Evolutionary conservation across 2,329 filamentous ascomycete genomes (phyloP), one percentile per base, ranked within the genome.

Genomic region (Aspergillus tubingensis): DNA sequence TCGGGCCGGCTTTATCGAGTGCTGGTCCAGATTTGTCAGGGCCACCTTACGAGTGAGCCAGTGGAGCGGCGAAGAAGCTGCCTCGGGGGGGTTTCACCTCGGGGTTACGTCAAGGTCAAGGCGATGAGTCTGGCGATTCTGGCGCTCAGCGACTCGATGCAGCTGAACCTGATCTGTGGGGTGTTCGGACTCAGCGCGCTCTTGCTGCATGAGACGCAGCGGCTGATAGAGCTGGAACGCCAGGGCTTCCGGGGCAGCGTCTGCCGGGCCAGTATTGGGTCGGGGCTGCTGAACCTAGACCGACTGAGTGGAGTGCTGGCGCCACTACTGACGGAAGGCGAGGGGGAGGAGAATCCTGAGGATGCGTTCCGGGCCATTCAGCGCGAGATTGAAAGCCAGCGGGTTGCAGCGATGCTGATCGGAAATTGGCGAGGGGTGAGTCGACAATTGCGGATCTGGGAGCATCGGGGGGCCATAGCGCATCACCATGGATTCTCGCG

Each of bases 101-200:
- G 64, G 8, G 61, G 62, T 10, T 67, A 68, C 8, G 64, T 63
- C 5, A 72, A 69, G 56, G 66, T 71, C 17, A 69, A 72, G 49
- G 70, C 75, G n/a, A 74, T 77, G 13, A 66, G 74, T 1, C 68
- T 78, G 23, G 77, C 76, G 23, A 67, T 79, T 7, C 62, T 77
- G 36, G 74, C 74, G 6, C 61, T 77, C 56, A 74, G 75, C 10
- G 71, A 65, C 47, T 70, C 76, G 38, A 73, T 77, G 70, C 75
- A 78, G 57, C 66, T 77, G 43, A 74, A 76, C 25, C 68, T 79
- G 21, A 74, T 79, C 58, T 79, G 76, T 57, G 73, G 73, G 1
- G 71, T 78, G 1, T 77, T 79, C 58, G 77, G 76, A 6, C 63
- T 79, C 11, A 70, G 76, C 48, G 62, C 70, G 15, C 61, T 71